Base-by-base conservation (phyloP, 202 grass and related monocot species). In the Zizania palustris region DNA sequence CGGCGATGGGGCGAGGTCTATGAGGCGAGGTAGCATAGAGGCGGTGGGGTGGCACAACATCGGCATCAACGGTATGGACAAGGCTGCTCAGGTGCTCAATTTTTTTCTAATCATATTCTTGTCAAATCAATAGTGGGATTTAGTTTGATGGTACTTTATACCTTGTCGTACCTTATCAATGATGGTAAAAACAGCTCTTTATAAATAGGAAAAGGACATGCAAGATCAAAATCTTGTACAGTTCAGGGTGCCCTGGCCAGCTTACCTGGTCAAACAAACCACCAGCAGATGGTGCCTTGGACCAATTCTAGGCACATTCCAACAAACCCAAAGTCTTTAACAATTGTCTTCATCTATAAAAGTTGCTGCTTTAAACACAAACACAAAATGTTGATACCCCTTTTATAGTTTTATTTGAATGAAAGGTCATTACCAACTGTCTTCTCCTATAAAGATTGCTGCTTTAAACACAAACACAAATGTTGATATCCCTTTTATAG, bases 181-280 rank as follows among this genome's bases (percentile, higher is more conserved):
- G n/a, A n/a, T n/a, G n/a, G n/a, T n/a, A n/a, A n/a, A n/a, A n/a
- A n/a, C n/a, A n/a, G n/a, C n/a, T n/a, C n/a, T n/a, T n/a, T n/a
- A n/a, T n/a, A 6, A 40, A 45, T 10, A 28, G 4, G 19, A 37
- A 67, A 55, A 71, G 22, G 28, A 64, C 63, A 39, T 39, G 14
- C 8, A 28, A 69, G 33, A 68, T 46, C 38, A 35, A n/a, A 28
- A 28, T 28, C 28, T 28, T 28, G 28, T 20, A 55, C 36, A 33
- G 48, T 20, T 46, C 12, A 55, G n/a, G 73, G 11, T 45, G 34
- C 66, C 20, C 20, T 69, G 18, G 42, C 41, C 3, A 73, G 44
- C 44, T 21, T 21, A 75, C 35, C 80, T 58, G 70, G 80, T 84
- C 85, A 88, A 88, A 51, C 46, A 28, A 58, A 58, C 40, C 63